phyloP scores from a whole-genome alignment of 345 rosid species.

The Lepidium didymum region DNA sequence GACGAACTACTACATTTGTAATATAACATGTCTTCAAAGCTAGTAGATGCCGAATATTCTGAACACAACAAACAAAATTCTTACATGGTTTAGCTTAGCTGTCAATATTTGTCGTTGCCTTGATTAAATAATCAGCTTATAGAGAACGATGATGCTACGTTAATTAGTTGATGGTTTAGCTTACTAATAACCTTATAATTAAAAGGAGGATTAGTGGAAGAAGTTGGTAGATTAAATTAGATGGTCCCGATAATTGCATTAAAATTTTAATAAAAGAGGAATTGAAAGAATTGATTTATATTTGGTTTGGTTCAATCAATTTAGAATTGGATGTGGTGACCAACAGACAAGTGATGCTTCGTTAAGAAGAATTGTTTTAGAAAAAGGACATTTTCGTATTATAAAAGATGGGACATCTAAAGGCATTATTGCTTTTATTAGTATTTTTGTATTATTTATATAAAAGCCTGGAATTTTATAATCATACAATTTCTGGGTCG shows the following conservation, averaged over 20 bases:
- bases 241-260: slow-evolving; percentile 16
- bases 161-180: slow-evolving; percentile 8
- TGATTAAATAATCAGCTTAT: not conserved
- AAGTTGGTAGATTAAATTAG: slow-evolving; percentile 19
- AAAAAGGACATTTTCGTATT: slow-evolving; percentile 19
- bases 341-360: slow-evolving; percentile 30
- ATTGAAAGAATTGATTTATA: not conserved
- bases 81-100: slow-evolving; percentile 7
- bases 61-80: not conserved
- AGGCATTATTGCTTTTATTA: slow-evolving; percentile 17
- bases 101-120: not conserved
- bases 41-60: slow-evolving; percentile 14
- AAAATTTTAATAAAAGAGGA: not conserved
- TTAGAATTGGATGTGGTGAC: slow-evolving; percentile 8
- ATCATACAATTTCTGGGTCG: not conserved
- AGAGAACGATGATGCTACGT: not conserved
- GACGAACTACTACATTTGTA: not conserved
- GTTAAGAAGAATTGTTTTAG: slow-evolving; percentile 15
- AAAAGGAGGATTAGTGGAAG: slow-evolving; percentile 17
- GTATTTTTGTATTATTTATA: slow-evolving; percentile 6
- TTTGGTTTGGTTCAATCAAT: slow-evolving; percentile 18
- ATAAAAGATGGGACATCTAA: slow-evolving; percentile 10
- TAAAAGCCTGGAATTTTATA: not conserved
- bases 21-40: not conserved
- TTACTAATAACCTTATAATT: slow-evolving; percentile 16